Conservation (phyloP, 1,284 basidiomycete species). For the Cystobasidium slooffiae region DNA sequence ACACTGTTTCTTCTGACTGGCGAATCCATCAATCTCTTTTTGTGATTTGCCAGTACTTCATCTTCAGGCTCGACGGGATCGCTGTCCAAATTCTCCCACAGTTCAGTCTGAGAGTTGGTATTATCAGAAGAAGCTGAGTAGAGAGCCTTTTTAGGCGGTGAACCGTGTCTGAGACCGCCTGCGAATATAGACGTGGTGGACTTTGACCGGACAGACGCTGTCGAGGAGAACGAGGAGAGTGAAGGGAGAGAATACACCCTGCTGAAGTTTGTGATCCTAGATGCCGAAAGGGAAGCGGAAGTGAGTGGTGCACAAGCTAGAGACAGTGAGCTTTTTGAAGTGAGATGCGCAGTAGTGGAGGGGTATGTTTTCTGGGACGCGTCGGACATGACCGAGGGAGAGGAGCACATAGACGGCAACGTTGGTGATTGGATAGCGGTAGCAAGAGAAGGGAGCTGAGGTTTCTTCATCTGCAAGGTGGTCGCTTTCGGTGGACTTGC, state of each 20-base stretch:
- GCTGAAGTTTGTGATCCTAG: not conserved
- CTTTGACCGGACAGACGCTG: not conserved
- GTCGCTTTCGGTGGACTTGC: not conserved
- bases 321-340: not conserved
- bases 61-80: constrained; percentile 44
- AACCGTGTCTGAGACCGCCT: not conserved
- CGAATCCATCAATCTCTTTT: constrained; percentile 17
- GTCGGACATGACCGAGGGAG: not conserved
- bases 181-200: not conserved
- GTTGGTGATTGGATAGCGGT: not conserved
- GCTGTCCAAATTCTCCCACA: constrained; percentile 30
- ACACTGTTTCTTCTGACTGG: constrained; percentile 20
- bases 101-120: constrained; percentile 1
- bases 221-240: not conserved
- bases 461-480: not conserved
- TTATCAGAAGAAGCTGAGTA: not conserved
- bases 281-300: not conserved
- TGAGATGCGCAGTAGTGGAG: no score
- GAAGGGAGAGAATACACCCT: constrained; percentile 10
- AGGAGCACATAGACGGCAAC: not conserved
- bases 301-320: not conserved
- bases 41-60: constrained; percentile 5
- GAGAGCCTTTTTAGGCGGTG: constrained; percentile 1
- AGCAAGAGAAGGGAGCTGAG: constrained; percentile 9
- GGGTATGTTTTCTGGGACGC: no score